Percentiles rank a stretch among this genome's conserved stretches.
phyloP scores from a whole-genome alignment of 306 rosid genomes.

The Bauhinia variegata region DNA sequence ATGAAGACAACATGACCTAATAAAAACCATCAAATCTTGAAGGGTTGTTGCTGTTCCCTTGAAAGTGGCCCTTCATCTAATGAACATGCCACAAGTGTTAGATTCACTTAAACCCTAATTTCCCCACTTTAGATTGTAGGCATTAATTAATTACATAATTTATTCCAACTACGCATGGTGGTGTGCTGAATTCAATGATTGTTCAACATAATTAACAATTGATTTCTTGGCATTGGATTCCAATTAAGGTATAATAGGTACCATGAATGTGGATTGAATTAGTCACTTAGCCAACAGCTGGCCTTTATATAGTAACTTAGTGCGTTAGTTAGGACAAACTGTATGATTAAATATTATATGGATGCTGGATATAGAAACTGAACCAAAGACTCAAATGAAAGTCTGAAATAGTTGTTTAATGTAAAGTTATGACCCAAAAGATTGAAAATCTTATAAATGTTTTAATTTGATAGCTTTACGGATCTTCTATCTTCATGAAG shows the following conservation, averaged over 20 bases:
- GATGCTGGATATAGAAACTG: conserved; percentile 34
- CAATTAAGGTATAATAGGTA: conserved; percentile 51
- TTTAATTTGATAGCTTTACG: conserved; percentile 41
- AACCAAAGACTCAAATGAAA: background rate
- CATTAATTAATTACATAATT: background rate
- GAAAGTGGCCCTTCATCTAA: conserved; percentile 47
- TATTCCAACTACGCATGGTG: conserved; percentile 10
- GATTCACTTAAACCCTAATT: conserved; percentile 31
- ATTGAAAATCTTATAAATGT: conserved; percentile 44
- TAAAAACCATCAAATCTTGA: conserved; percentile 12
- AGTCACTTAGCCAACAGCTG: conserved; percentile 54
- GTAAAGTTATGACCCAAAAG: conserved; percentile 31
- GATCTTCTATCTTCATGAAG: background rate
- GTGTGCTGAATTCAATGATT: conserved; percentile 10
- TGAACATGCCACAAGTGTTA: conserved; percentile 40
- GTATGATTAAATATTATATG: conserved; percentile 50
- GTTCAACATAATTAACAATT: conserved; percentile 30
- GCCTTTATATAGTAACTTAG: conserved; percentile 36
- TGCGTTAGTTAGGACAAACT: conserved; percentile 42
- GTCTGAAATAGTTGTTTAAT: conserved; percentile 35
- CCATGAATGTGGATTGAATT: conserved; percentile 28
- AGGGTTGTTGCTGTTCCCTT: conserved; percentile 54
- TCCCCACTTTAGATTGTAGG: conserved; percentile 32
- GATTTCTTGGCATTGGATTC: conserved; percentile 13
- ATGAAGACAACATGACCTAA: conserved; percentile 19